phyloP scores from a whole-genome alignment of 2,329 filamentous ascomycete genomes.

The Thelonectria olida region DNA sequence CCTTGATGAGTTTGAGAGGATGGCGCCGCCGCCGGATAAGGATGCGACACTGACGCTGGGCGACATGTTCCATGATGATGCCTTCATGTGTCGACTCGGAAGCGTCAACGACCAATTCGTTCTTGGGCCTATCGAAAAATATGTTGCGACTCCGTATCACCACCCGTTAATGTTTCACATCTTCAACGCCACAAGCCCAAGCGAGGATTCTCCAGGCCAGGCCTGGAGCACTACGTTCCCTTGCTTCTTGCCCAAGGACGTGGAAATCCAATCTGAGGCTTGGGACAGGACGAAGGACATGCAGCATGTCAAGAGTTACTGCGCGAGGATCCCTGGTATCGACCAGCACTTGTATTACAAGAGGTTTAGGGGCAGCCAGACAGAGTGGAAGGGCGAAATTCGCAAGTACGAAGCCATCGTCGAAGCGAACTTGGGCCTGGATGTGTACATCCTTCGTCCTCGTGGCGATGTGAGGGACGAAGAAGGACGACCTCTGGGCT shows the following conservation, averaged over 20 bases:
- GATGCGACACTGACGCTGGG: neutral
- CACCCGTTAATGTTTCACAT: neutral
- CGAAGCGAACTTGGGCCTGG: neutral
- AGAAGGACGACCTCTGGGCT: neutral
- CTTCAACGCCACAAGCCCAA: neutral
- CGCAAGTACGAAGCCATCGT: neutral
- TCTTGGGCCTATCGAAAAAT: neutral
- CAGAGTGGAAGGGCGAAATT: neutral
- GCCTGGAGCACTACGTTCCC: neutral
- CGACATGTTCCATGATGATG: neutral
- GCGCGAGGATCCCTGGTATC: neutral
- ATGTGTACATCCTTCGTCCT: neutral
- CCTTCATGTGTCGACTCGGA: neutral
- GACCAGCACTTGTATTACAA: neutral
- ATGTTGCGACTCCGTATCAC: neutral
- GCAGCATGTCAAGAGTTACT: neutral
- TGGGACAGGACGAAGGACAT: neutral
- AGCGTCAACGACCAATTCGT: neutral
- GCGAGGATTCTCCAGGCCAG: neutral
- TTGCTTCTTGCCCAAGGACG: neutral
- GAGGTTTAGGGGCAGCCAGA: neutral
- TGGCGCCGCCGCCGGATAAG: neutral
- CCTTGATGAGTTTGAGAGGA: neutral
- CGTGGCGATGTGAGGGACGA: neutral
- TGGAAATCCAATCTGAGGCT: neutral